Percentiles rank a stretch among this genome's conserved stretches.
These are phyloP conservation scores for Kregervanrija delftensis DNA, from an alignment of 805 yeast genomes.

Conservation along the genomic window DNA sequence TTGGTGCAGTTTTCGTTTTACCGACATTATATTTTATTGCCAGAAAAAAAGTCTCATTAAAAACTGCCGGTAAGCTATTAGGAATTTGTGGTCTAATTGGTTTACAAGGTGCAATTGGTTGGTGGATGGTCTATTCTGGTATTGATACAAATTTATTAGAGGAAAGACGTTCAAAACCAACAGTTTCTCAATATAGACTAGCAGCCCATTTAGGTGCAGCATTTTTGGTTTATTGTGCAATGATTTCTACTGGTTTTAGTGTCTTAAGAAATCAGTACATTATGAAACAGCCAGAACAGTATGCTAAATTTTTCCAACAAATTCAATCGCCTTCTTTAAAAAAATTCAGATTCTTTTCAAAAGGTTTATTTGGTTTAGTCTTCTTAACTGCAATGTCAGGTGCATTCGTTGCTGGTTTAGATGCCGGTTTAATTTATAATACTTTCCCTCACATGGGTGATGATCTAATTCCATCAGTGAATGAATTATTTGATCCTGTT, in stretches of 20 bases:
- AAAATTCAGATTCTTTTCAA: constrained; percentile 48
- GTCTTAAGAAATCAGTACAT: constrained; percentile 69
- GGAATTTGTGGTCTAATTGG: constrained; percentile 77
- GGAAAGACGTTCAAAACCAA: constrained; percentile 87
- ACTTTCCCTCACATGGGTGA: constrained; percentile 97
- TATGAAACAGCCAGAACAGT: constrained; percentile 55
- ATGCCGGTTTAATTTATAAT: constrained; percentile 94
- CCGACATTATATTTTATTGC: constrained; percentile 83
- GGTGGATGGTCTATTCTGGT: constrained; percentile 99
- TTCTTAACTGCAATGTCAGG: constrained; percentile 95
- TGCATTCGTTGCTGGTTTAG: constrained; percentile 96
- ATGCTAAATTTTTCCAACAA: constrained; percentile 46
- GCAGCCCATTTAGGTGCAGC: constrained; percentile 95
- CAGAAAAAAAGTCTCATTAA: constrained; percentile 56
- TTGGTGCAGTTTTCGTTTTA: constrained; percentile 73
- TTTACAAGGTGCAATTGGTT: constrained; percentile 91
- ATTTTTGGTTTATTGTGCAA: constrained; percentile 77
- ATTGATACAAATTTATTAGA: constrained; percentile 71
- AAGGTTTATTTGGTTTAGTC: constrained; percentile 57
- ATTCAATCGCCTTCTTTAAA: constrained; percentile 56
- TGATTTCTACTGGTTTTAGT: constrained; percentile 85
- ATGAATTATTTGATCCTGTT: constrained; percentile 70
- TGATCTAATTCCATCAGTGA: constrained; percentile 60
- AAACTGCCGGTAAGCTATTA: constrained; percentile 59
- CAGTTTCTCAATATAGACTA: constrained; percentile 91